Percentiles rank a stretch among this genome's conserved stretches.
phyloP scores from a whole-genome alignment of 2,329 filamentous ascomycete genomes.

The Fusarium coffeatum region DNA sequence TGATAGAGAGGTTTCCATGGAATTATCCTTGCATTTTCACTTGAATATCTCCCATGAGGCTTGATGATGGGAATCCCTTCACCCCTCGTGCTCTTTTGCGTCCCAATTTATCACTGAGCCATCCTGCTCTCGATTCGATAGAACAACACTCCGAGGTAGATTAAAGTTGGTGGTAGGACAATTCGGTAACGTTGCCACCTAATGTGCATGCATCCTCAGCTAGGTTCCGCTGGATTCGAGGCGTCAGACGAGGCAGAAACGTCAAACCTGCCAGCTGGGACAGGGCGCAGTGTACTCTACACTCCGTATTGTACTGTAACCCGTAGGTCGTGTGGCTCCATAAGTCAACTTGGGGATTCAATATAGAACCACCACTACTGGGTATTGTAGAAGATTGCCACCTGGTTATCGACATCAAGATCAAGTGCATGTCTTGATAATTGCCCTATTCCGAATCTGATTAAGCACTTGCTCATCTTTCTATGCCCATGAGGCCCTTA shows the following conservation, averaged over 20 bases:
- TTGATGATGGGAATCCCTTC: conserved; percentile 10
- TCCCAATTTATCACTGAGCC: not conserved
- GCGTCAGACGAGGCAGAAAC: conserved; percentile 15
- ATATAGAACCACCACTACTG: not conserved
- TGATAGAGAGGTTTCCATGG: not conserved
- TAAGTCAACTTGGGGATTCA: not conserved
- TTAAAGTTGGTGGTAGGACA: not conserved
- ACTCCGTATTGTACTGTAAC: not conserved
- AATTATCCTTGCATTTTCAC: not conserved
- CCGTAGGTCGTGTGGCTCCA: not conserved
- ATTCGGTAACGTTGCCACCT: not conserved
- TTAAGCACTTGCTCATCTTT: not conserved
- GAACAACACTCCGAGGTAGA: not conserved
- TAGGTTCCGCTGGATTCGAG: not conserved
- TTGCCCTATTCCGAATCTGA: conserved; percentile 7
- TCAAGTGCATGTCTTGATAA: not conserved
- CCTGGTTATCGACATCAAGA: conserved; percentile 2
- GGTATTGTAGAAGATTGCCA: not conserved
- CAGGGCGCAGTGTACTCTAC: conserved; percentile 1
- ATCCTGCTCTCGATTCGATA: not conserved
- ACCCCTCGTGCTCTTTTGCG: not conserved
- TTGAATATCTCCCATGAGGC: not conserved
- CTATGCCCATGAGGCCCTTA: not conserved
- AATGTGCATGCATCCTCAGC: not conserved
- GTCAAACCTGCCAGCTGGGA: conserved; percentile 27